Conservation (phyloP, 208 protist genomes). For the Acanthamoeba culbertsoni region DNA sequence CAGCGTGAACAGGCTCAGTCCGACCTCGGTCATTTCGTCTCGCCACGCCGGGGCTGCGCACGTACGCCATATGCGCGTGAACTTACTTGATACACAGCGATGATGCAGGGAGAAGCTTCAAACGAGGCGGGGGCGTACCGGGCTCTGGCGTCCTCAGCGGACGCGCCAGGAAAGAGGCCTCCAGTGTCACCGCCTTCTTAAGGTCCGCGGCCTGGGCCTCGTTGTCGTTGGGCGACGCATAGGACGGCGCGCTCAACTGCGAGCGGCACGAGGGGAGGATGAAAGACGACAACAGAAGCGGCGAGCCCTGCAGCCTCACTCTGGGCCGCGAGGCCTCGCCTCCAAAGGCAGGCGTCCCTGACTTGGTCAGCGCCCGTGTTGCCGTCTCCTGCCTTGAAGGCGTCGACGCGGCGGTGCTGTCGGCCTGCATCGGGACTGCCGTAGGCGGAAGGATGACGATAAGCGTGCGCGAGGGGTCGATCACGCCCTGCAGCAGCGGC, state of each 20-base stretch:
- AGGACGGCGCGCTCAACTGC: neutral
- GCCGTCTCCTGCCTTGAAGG: neutral
- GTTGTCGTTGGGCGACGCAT: neutral
- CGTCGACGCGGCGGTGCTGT: neutral
- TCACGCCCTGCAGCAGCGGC: neutral
- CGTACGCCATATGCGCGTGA: neutral
- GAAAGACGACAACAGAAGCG: slow-evolving; percentile 14
- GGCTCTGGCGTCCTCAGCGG: neutral
- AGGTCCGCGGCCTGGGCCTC: neutral
- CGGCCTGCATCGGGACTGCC: too few species aligned
- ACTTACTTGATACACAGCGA: neutral
- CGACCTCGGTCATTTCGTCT: slow-evolving; percentile 30
- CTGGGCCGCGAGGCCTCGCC: too few species aligned
- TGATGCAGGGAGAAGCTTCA: neutral
- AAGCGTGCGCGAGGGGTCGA: neutral
- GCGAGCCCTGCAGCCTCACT: neutral
- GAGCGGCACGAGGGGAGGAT: neutral
- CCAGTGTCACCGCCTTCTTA: neutral
- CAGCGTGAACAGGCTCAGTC: neutral
- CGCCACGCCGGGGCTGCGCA: slow-evolving; percentile 2
- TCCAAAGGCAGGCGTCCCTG: too few species aligned
- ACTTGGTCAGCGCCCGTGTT: neutral
- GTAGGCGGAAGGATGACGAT: neutral
- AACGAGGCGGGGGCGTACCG: neutral
- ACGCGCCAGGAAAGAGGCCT: neutral